Evolutionary conservation across 78 protist genomes (phyloP).

Genomic region (Planoprotostelium fungivorum): DNA sequence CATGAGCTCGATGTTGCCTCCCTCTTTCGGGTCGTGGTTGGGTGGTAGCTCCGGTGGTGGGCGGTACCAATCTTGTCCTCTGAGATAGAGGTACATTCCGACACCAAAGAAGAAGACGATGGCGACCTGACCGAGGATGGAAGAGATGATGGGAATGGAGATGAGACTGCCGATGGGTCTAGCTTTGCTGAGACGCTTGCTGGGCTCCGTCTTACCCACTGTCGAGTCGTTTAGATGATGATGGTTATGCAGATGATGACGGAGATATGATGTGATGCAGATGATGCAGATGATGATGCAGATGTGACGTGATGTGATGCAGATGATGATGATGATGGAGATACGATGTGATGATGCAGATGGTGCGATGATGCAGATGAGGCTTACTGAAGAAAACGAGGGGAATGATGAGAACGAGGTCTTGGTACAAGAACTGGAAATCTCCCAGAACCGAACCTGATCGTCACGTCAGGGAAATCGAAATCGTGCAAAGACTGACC

Average conservation of each 20-base stretch:
- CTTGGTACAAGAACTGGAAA: slow-evolving; percentile 55
- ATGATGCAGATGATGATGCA: too few relatives aligned
- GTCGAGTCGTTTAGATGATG: too few relatives aligned
- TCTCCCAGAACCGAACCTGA: slow-evolving; percentile 49
- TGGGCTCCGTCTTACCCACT: slow-evolving; percentile 67
- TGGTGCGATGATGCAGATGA: too few relatives aligned
- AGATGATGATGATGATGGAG: too few relatives aligned
- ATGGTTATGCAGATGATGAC: too few relatives aligned
- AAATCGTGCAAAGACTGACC: background rate
- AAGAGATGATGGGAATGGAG: slow-evolving; percentile 30
- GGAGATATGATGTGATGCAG: too few relatives aligned
- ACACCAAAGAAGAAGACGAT: background rate
- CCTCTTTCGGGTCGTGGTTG: background rate
- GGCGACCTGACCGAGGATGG: slow-evolving; percentile 40
- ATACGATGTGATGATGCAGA: too few relatives aligned
- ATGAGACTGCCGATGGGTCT: slow-evolving; percentile 58
- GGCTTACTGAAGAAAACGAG: slow-evolving; percentile 62
- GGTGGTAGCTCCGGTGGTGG: background rate
- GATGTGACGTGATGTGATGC: too few relatives aligned
- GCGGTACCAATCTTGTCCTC: background rate
- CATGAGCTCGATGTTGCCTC: background rate
- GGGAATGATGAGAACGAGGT: slow-evolving; percentile 65
- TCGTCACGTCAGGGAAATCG: slow-evolving; percentile 1
- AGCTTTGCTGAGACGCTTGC: background rate
- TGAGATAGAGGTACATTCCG: background rate